phyloP scores from a whole-genome alignment of 352 stramenopile species.

The Plasmopara viticola region DNA sequence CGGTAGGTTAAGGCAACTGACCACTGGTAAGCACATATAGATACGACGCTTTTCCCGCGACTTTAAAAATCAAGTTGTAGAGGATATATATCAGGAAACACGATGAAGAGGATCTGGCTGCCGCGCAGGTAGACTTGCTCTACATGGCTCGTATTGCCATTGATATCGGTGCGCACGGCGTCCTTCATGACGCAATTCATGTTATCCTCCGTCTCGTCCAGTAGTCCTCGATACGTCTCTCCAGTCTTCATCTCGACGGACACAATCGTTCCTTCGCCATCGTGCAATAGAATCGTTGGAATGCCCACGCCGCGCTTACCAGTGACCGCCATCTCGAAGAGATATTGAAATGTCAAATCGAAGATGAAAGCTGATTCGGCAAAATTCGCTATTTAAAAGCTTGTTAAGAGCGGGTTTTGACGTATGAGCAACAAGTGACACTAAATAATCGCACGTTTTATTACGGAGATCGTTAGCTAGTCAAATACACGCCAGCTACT shows the following conservation, averaged over 20 bases:
- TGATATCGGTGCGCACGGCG: slow-evolving; percentile 73
- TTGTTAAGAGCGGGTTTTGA: no score
- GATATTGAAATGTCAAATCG: background rate
- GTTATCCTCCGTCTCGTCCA: slow-evolving; percentile 87
- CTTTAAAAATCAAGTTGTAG: slow-evolving; percentile 11
- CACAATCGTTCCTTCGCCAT: slow-evolving; percentile 84
- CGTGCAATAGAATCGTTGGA: slow-evolving; percentile 80
- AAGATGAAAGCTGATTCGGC: background rate
- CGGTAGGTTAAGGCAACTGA: slow-evolving; percentile 23
- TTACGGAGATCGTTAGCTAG: slow-evolving; percentile 10
- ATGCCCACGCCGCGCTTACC: slow-evolving; percentile 82
- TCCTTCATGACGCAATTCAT: slow-evolving; percentile 89
- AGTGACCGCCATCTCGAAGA: slow-evolving; percentile 61
- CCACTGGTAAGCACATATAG: background rate
- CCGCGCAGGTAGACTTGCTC: slow-evolving; percentile 82
- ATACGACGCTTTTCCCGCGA: background rate
- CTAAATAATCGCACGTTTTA: slow-evolving; percentile 37
- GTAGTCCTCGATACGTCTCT: slow-evolving; percentile 77
- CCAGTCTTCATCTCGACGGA: slow-evolving; percentile 84
- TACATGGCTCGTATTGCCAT: slow-evolving; percentile 71
- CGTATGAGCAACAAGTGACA: slow-evolving; percentile 2
- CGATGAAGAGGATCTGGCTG: slow-evolving; percentile 84
- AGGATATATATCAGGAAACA: slow-evolving; percentile 89
- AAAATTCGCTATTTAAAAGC: no score
- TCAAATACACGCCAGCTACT: background rate